Base-by-base conservation (phyloP, 495 filamentous ascomycete species). In the Neohortaea acidophila region DNA sequence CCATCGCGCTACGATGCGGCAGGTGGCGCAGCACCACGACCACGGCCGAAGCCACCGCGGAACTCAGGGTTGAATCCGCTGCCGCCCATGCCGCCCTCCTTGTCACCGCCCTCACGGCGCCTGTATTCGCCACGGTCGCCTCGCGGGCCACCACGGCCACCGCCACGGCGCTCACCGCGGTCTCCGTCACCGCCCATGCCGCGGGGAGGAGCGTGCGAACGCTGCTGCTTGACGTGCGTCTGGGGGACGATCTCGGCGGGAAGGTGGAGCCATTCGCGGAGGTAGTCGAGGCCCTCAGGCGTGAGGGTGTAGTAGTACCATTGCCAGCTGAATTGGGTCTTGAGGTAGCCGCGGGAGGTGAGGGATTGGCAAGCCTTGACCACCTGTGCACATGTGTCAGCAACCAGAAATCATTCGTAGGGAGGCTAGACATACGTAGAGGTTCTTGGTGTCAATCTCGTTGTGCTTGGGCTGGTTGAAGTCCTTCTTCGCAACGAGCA, bases 301-400 rank as follows among this genome's bases (percentile, higher is more conserved):
- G 89, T 97, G 61, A 97, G 78, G 65, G 91, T 97, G 79, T 97
- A 97, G 80, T 97, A 97, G 77, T 94, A 97, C 78, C 86, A 96
- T 72, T 97, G 89, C 89, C 89, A 97, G 45, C 84, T 92, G 80
- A 97, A 97, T 65, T 85, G 89, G 52, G 89, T 97, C 81, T 96
- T 96, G 68, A 97, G 73, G 66, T 77, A 97, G 61, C 85, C 85
- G 63, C 87, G 84, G 56, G 89, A 96, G 70, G 76, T 86, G 56
- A 97, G 74, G 45, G 89, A 97, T 73, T 97, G 89, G 67, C 72
- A 73, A 49, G 89, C 91, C 77, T 97, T 97, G 75, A 97, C 81
- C 62, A 97, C 85, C 69, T 73, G 45, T 18, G 14, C 21, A 14
- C 14, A 37, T 15, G 5, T 23, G 47, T 47, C 32, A 38, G 20